Evolutionary conservation across 2,329 filamentous ascomycete genomes (phyloP).

Genomic region (Alternaria hordeiaustralica): DNA sequence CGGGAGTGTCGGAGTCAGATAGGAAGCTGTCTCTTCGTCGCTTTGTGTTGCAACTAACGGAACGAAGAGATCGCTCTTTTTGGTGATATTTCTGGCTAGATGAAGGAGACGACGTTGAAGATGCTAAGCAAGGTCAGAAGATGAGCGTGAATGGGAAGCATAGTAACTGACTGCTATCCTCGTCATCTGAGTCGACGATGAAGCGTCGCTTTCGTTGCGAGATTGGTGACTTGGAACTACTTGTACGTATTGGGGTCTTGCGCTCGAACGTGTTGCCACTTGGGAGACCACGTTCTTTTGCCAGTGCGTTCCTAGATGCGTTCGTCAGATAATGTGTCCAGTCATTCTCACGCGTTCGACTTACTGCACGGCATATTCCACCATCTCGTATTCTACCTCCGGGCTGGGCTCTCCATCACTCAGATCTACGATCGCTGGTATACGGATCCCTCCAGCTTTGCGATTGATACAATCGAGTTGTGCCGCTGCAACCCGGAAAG

Average conservation of each 20-base stretch:
- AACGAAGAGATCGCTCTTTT: not conserved
- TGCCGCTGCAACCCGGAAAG: not conserved
- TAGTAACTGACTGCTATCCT: not conserved
- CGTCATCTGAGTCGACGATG: not conserved
- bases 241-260: not conserved
- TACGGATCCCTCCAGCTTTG: not conserved
- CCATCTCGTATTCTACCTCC: not conserved
- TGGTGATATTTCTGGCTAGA: not conserved
- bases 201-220: not conserved
- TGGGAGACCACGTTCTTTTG: not conserved
- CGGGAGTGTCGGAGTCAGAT: not conserved
- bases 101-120: not conserved
- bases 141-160: not conserved
- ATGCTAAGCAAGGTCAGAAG: not conserved
- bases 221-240: not conserved
- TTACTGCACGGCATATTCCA: not conserved
- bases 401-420: not conserved
- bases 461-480: not conserved
- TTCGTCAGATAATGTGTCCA: not conserved
- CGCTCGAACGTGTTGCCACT: not conserved
- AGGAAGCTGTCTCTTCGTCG: not conserved
- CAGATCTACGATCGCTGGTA: not conserved
- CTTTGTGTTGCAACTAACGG: not conserved
- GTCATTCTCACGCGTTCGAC: accelerated
- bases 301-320: not conserved